Percentiles rank a stretch among this genome's conserved stretches.
Evolutionary conservation across 495 filamentous ascomycete species (phyloP).

Genomic region (Tuber borchii): DNA sequence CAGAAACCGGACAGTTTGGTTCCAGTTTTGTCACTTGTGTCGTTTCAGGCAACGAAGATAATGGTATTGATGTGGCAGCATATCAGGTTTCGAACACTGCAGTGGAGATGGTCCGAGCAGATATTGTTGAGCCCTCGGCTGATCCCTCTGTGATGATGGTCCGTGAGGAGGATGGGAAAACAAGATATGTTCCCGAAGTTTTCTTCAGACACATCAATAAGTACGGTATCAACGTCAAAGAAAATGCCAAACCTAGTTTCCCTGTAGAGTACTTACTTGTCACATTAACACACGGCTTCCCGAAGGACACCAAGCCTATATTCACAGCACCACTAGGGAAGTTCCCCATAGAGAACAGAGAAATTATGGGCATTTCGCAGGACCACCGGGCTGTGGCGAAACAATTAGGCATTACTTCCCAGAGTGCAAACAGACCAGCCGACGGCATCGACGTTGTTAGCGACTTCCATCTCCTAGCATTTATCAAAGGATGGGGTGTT

Average conservation of each 20-base stretch:
- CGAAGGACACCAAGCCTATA: slow-evolving; percentile 63
- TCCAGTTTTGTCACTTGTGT: slow-evolving; percentile 97
- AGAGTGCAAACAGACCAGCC: slow-evolving; percentile 50
- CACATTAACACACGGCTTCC: slow-evolving; percentile 94
- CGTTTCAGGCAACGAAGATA: slow-evolving; percentile 81
- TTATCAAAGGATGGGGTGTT: slow-evolving; percentile 70
- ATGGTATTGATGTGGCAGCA: slow-evolving; percentile 77
- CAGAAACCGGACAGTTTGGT: slow-evolving; percentile 86
- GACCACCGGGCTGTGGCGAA: slow-evolving; percentile 59
- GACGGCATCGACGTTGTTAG: slow-evolving; percentile 64
- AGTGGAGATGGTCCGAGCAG: slow-evolving; percentile 92
- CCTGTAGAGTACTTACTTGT: slow-evolving; percentile 94
- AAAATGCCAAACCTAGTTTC: slow-evolving; percentile 93
- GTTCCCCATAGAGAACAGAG: slow-evolving; percentile 88
- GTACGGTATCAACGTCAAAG: slow-evolving; percentile 90
- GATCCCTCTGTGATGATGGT: slow-evolving; percentile 93
- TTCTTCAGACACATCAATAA: slow-evolving; percentile 95
- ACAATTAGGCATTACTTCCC: slow-evolving; percentile 53
- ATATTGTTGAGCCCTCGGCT: slow-evolving; percentile 90
- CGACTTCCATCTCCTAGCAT: slow-evolving; percentile 89
- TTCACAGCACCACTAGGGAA: slow-evolving; percentile 54
- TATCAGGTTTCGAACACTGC: slow-evolving; percentile 94
- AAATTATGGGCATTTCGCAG: slow-evolving; percentile 74
- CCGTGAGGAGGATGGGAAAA: slow-evolving; percentile 76
- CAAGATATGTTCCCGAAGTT: slow-evolving; percentile 92